A percentile compares a stretch with the other conserved stretches of the same genome.
Conservation (phyloP, 306 rosid species). For the Biancaea sappan region DNA sequence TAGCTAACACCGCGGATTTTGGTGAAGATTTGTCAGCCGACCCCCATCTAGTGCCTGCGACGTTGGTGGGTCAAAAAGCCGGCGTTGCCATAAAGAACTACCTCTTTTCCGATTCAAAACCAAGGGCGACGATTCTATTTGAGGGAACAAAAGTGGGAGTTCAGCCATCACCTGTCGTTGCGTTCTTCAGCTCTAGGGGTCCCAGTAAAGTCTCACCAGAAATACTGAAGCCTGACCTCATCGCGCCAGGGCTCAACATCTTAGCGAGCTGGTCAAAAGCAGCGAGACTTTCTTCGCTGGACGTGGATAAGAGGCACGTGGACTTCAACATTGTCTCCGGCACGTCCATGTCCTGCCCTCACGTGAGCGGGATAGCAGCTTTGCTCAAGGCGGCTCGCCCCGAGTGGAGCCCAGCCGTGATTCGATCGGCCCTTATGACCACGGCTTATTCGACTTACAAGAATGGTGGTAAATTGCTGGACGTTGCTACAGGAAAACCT, state of each 20-base stretch:
- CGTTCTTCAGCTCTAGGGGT: conserved; percentile 79
- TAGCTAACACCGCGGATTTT: conserved; percentile 45
- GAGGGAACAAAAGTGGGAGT: conserved; percentile 62
- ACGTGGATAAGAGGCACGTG: conserved; percentile 63
- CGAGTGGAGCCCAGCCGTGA: conserved; percentile 80
- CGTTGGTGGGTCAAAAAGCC: conserved; percentile 51
- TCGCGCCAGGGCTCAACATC: conserved; percentile 87
- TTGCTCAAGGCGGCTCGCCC: conserved; percentile 65
- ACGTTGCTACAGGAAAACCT: conserved; percentile 51
- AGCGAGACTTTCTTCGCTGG: conserved; percentile 44
- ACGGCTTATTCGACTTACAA: conserved; percentile 67
- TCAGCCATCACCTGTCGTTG: conserved; percentile 80
- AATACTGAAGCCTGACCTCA: conserved; percentile 74
- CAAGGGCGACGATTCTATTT: conserved; percentile 54
- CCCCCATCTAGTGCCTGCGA: conserved; percentile 62
- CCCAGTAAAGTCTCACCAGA: conserved; percentile 61
- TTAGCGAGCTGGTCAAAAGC: conserved; percentile 61
- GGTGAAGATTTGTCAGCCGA: conserved; percentile 83
- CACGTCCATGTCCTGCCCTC: conserved; percentile 96
- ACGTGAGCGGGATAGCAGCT: conserved; percentile 75
- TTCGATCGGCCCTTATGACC: conserved; percentile 84
- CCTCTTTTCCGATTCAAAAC: conserved; percentile 42
- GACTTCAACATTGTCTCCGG: conserved; percentile 81
- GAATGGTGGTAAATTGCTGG: conserved; percentile 45
- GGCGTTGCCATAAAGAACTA: conserved; percentile 51